Conservation (phyloP, 2,329 filamentous ascomycete genomes). For the Westerdykella aurantiaca region DNA sequence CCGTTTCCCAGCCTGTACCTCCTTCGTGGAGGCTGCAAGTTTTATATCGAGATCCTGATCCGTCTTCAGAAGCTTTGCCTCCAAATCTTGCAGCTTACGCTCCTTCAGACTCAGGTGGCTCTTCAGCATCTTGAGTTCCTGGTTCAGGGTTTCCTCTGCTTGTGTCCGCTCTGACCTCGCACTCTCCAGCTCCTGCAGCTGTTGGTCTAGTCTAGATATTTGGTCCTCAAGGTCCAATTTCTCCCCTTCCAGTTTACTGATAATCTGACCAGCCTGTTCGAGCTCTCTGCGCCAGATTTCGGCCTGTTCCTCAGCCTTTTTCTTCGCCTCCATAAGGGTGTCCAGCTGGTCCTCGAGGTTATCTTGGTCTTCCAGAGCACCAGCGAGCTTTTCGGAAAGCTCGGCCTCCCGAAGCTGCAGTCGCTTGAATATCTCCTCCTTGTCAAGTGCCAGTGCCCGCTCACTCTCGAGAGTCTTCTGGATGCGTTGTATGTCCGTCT, state of each 20-base stretch:
- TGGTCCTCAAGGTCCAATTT: conserved; percentile 68
- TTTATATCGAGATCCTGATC: conserved; percentile 89
- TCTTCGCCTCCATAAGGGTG: conserved; percentile 80
- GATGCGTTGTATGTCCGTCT: conserved; percentile 80
- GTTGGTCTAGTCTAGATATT: conserved; percentile 62
- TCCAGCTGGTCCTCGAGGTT: conserved; percentile 90
- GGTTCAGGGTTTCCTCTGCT: conserved; percentile 69
- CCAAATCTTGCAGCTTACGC: conserved; percentile 80
- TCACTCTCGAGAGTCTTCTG: conserved; percentile 95
- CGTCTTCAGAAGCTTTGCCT: conserved; percentile 72
- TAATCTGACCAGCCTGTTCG: conserved; percentile 85
- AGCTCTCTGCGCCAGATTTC: conserved; percentile 74
- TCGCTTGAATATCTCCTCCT: conserved; percentile 98
- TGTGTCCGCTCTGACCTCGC: conserved; percentile 67
- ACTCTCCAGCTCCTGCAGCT: conserved; percentile 64
- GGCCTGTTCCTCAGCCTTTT: conserved; percentile 77
- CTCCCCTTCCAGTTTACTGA: conserved; percentile 77
- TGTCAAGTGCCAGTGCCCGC: conserved; percentile 88
- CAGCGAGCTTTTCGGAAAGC: conserved; percentile 85
- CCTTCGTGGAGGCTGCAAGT: conserved; percentile 69
- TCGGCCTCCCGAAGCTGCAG: conserved; percentile 87
- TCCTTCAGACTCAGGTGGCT: conserved; percentile 87
- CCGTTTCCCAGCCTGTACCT: conserved; percentile 66
- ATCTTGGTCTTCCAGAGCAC: conserved; percentile 90
- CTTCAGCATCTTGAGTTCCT: conserved; percentile 84